phyloP scores from a whole-genome alignment of 371 early-diverging fungal genomes.

The Zychaea mexicana region DNA sequence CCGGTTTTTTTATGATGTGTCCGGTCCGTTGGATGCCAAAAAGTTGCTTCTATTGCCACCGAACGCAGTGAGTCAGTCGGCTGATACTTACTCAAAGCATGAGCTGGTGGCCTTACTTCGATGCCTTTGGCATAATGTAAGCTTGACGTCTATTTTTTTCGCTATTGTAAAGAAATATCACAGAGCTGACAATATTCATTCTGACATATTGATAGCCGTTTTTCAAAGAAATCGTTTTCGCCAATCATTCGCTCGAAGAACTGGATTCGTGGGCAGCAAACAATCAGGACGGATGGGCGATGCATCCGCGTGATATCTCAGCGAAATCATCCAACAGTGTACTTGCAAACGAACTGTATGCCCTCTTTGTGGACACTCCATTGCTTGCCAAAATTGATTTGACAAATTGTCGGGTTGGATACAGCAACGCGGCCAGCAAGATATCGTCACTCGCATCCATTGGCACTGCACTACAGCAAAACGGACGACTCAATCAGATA shows the following conservation, averaged over 20 bases:
- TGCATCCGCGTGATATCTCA: background rate
- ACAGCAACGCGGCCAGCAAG: background rate
- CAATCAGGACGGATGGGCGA: slow-evolving; percentile 35
- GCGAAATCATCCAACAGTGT: slow-evolving; percentile 10
- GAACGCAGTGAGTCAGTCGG: slow-evolving; percentile 25
- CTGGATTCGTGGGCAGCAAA: slow-evolving; percentile 31
- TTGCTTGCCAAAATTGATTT: slow-evolving; percentile 31
- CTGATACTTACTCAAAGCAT: slow-evolving; percentile 28
- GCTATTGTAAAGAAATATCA: background rate
- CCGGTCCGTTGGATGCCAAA: slow-evolving; percentile 13
- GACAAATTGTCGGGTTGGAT: slow-evolving; percentile 36
- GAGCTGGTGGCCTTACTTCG: slow-evolving; percentile 40
- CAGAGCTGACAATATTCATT: background rate
- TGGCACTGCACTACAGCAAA: background rate
- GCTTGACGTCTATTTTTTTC: background rate
- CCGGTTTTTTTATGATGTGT: slow-evolving; percentile 24
- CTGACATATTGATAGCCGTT: slow-evolving; percentile 22
- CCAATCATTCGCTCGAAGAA: slow-evolving; percentile 23
- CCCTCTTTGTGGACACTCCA: slow-evolving; percentile 18
- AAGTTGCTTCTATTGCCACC: slow-evolving; percentile 29
- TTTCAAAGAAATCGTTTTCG: slow-evolving; percentile 30
- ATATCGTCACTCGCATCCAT: background rate
- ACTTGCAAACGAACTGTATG: slow-evolving; percentile 33
- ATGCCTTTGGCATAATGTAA: slow-evolving; percentile 35
- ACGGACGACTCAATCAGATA: slow-evolving; percentile 24